Evolutionary conservation across 1,139 yeast species (phyloP).

Genomic region (Blastobotrys buckinghamii): DNA sequence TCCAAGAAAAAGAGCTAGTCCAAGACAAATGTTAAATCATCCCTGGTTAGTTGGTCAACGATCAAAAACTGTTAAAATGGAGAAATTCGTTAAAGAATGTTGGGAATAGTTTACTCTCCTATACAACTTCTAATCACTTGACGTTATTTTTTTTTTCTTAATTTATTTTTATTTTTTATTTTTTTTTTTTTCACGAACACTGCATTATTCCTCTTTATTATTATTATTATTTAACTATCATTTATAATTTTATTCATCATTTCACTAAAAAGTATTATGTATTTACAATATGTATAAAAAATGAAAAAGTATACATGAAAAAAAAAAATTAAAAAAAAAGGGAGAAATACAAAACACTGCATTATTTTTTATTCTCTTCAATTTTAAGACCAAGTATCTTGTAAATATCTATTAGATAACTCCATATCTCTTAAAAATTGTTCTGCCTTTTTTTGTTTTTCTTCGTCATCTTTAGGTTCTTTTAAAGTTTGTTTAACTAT

Average conservation of each 20-base stretch:
- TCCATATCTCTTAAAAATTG: slow-evolving; percentile 56
- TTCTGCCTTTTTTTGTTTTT: slow-evolving; percentile 38
- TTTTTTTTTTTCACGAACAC: neutral
- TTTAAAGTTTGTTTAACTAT: slow-evolving; percentile 41
- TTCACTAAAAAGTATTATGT: too few species aligned
- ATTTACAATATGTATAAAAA: neutral
- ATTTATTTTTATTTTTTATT: neutral
- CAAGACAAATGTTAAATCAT: slow-evolving; percentile 84
- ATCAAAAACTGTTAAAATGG: slow-evolving; percentile 73
- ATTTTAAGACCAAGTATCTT: slow-evolving; percentile 74
- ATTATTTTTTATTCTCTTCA: neutral
- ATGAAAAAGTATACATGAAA: too few species aligned
- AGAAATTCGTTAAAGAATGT: slow-evolving; percentile 69
- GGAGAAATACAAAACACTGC: neutral
- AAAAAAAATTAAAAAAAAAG: too few species aligned
- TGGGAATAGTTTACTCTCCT: slow-evolving; percentile 55
- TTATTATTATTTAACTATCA: neutral
- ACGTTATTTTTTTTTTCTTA: neutral
- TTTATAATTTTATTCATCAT: too few species aligned
- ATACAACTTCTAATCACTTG: neutral
- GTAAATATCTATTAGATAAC: slow-evolving; percentile 61
- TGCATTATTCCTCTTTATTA: neutral
- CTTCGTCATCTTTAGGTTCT: slow-evolving; percentile 19
- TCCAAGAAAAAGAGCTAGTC: slow-evolving; percentile 76
- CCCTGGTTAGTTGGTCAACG: slow-evolving; percentile 86